Base-by-base conservation (phyloP, 495 filamentous ascomycete species). In the Daldinia grandis region DNA sequence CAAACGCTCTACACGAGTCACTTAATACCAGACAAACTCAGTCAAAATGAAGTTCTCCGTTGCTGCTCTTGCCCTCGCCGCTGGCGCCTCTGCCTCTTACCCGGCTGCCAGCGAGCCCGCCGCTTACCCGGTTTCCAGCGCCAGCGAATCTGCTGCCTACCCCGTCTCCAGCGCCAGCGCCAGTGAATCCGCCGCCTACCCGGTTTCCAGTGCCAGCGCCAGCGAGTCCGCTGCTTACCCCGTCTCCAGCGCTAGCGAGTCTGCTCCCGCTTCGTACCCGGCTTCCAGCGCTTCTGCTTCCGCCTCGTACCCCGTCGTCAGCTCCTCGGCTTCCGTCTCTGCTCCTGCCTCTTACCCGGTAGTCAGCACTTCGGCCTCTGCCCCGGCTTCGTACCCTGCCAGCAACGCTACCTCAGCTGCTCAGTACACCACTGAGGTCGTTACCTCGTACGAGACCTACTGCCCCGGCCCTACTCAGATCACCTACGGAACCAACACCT, bases 31-130 rank as follows among this genome's bases (percentile, higher is more conserved):
- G 76, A 80, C 78, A 80, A 80, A 79, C 76, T 77, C 80, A 75
- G 78, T 87, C 90, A 94, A 91, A 79, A 97, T 97, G 93, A 92
- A 92, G 90, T 93, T 91, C 91, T 85, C 91, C 74, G 76, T 78
- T 73, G 76, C 81, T 73, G 78, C 83, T 79, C 76, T 86, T 79
- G 84, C 87, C 79, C 83, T 89, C 72, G 82, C 87, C 79, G 87
- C 87, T 80, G 87, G 87, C 75, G 82, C 89, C 78, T 88, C 87
- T 76, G 82, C 85, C 73, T 85, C 86, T 77, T 87, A 84, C 73
- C 73, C 69, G 71, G 81, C 76, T 71, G 81, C 81, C 68, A 6
- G 4, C 15, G 40, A 44, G 5, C 7, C 40, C 19, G 15, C 40
- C 9, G n/a, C 15, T 17, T 44, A 44, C 40, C 40, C 40, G 0